Conservation (phyloP, 352 stramenopile species). For the Phytophthora megakarya region DNA sequence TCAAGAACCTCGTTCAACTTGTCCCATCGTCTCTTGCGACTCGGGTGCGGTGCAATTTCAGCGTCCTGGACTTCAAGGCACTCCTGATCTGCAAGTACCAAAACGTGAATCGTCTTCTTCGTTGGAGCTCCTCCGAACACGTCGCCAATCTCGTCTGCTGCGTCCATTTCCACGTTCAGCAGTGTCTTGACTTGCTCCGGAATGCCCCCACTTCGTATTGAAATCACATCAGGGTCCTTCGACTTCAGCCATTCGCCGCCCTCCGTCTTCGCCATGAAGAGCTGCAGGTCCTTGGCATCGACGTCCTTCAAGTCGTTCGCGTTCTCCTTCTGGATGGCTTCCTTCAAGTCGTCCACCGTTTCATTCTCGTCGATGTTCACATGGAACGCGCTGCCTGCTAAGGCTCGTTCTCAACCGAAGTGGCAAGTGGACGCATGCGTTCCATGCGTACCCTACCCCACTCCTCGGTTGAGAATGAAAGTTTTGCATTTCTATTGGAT, state of each 20-base stretch:
- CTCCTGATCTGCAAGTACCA: too few species aligned
- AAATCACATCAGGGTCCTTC: not conserved
- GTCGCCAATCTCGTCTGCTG: too few species aligned
- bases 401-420: conserved; percentile 1
- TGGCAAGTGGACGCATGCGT: not conserved
- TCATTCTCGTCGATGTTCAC: not conserved
- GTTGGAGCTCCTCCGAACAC: too few species aligned
- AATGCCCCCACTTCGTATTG: not conserved
- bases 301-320: too few species aligned
- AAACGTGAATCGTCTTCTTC: not conserved
- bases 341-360: not conserved
- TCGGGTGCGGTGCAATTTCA: not conserved
- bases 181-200: not conserved
- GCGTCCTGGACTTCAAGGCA: too few species aligned
- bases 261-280: not conserved
- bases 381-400: too few species aligned
- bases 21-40: conserved; percentile 29
- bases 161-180: not conserved
- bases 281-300: not conserved
- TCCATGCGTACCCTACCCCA: not conserved
- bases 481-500: not conserved
- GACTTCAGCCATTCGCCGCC: not conserved
- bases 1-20: conserved; percentile 28
- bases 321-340: not conserved
- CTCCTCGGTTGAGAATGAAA: not conserved